Base-by-base conservation (phyloP, 345 rosid genomes). In the Bruguiera sexangula region DNA sequence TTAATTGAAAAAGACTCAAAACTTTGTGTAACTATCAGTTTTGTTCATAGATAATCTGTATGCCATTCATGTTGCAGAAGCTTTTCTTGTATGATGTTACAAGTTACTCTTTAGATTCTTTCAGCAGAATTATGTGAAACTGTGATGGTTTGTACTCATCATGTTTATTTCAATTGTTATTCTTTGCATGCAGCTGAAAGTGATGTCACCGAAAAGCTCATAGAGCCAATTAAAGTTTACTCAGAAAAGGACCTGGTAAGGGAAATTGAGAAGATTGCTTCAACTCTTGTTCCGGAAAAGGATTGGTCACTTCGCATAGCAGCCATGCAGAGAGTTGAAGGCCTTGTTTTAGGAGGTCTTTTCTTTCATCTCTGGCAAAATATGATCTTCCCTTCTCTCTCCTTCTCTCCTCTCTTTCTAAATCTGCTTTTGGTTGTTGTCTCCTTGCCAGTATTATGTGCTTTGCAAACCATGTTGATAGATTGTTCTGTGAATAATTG, bases 281-380 rank as follows among this genome's bases (percentile, higher is more conserved):
- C 86, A 30, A 90, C 83, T 19, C 97, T 96, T 57, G 93, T 89
- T 75, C 99, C 99, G 3, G 99, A 96, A 74, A 96, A 96, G 79
- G 99, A 96, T 78, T 96, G 99, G 99, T 89, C 99, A 56, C 50
- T 89, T 65, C 99, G 99, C 74, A 96, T 96, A 77, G 87, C 93
- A 74, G 96, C 99, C 78, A 87, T 96, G 94, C 98, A 88, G 85
- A 89, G 97, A 88, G 87, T 92, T 62, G 99, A 96, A 84, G 99
- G 90, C 75, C 96, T 96, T 78, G 96, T 92, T 73, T 83, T 70
- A 31, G 99, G 99, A 90, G 99, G 99, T 91, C 37, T 34, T 1
- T 70, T 72, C 20, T 54, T 22, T 64, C 55, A 46, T 16, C 30
- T 8, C 55, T 46, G 19, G 37, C 37, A 34, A 8, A 34, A 34